Evolutionary conservation across 257 asterid species (phyloP).

Genomic region (Plantago major): DNA sequence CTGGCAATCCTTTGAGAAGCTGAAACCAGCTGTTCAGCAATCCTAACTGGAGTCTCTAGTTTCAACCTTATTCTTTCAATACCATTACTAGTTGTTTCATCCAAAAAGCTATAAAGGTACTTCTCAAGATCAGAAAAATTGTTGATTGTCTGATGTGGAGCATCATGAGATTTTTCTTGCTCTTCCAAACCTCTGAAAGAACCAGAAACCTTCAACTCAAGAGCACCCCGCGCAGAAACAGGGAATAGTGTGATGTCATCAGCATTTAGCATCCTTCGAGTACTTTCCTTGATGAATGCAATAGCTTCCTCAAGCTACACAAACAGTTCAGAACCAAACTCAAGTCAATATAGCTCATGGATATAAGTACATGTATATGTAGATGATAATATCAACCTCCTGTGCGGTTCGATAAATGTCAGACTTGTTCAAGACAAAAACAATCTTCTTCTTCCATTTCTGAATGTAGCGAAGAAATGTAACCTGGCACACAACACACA

Average conservation of each 20-base stretch:
- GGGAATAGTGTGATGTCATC: slow-evolving; percentile 67
- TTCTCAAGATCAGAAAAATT: slow-evolving; percentile 67
- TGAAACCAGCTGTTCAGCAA: slow-evolving; percentile 70
- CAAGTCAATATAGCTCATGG: slow-evolving; percentile 19
- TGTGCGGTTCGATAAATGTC: slow-evolving; percentile 63
- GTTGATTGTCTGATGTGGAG: slow-evolving; percentile 51
- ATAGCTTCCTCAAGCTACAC: slow-evolving; percentile 87
- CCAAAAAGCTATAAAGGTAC: slow-evolving; percentile 80
- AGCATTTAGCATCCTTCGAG: slow-evolving; percentile 66
- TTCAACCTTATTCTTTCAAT: slow-evolving; percentile 84
- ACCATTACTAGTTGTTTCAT: slow-evolving; percentile 75
- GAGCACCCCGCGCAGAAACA: slow-evolving; percentile 86
- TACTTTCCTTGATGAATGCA: slow-evolving; percentile 73
- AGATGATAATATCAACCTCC: slow-evolving; percentile 57
- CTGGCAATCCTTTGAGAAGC: slow-evolving; percentile 71
- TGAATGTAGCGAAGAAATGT: slow-evolving; percentile 89
- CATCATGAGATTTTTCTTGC: slow-evolving; percentile 27
- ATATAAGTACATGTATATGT: slow-evolving; percentile 13
- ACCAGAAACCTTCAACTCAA: slow-evolving; percentile 72
- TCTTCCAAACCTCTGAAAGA: slow-evolving; percentile 29
- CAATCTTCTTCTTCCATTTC: slow-evolving; percentile 87
- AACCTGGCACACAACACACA: slow-evolving; percentile 49
- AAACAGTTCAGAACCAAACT: slow-evolving; percentile 18
- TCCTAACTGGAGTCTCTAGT: slow-evolving; percentile 83
- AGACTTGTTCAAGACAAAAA: slow-evolving; percentile 85